These are phyloP conservation scores for Aspergillus avenaceus DNA, from an alignment of 495 filamentous ascomycete genomes.

Conservation along the genomic window DNA sequence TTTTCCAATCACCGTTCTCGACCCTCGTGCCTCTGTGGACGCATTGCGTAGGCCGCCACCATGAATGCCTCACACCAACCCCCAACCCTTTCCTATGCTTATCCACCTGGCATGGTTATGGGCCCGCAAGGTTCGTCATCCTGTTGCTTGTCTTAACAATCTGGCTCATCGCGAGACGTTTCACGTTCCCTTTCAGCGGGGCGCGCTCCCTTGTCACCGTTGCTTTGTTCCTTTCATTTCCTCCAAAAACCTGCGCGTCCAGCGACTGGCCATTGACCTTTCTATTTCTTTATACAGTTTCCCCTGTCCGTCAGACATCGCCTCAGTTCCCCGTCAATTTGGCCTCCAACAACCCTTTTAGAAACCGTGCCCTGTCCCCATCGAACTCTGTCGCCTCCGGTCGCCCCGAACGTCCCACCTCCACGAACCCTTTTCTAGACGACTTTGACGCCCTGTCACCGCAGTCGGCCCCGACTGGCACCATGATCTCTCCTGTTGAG, in stretches of 20 bases:
- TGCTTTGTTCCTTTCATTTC: constrained; percentile 13
- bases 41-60: constrained; percentile 17
- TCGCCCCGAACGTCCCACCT: constrained; percentile 64
- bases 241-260: constrained; percentile 7
- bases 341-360: constrained; percentile 97
- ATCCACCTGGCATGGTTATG: constrained; percentile 37
- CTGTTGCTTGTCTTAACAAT: constrained; percentile 8
- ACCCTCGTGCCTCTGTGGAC: constrained; percentile 14
- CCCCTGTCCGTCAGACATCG: constrained; percentile 26
- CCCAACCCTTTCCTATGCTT: constrained; percentile 25
- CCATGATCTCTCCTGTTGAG: constrained; percentile 54
- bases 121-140: constrained; percentile 38
- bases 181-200: constrained; percentile 14
- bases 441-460: constrained; percentile 51
- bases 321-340: constrained; percentile 58
- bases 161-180: constrained; percentile 10
- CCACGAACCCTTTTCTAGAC: constrained; percentile 91
- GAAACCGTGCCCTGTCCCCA: constrained; percentile 82
- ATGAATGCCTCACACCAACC: constrained; percentile 38
- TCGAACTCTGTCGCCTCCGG: constrained; percentile 41
- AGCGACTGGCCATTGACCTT: background rate
- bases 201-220: constrained; percentile 4
- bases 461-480: constrained; percentile 44
- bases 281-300: constrained; percentile 11
- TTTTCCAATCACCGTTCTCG: constrained; percentile 12